Percentiles rank a stretch among this genome's conserved stretches.
phyloP scores from a whole-genome alignment of 768 basidiomycete genomes.

The Boletus pseudopeckii region DNA sequence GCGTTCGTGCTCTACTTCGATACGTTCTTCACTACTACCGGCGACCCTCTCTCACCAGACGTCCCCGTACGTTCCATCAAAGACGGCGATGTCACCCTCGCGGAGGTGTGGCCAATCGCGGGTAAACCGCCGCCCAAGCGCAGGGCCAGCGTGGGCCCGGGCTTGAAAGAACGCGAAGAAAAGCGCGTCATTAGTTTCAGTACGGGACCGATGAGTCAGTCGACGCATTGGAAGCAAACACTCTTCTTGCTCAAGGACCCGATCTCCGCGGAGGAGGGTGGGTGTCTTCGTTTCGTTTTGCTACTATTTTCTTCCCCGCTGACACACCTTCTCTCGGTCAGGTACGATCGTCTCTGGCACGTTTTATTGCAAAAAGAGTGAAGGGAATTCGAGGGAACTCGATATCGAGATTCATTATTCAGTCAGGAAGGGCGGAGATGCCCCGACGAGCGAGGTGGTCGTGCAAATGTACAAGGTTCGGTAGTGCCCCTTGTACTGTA shows the following conservation, averaged over 20 bases:
- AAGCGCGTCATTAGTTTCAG: constrained; percentile 68
- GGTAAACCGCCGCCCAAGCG: constrained; percentile 59
- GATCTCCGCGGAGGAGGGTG: constrained; percentile 72
- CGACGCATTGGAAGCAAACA: constrained; percentile 98
- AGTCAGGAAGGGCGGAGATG: constrained; percentile 41
- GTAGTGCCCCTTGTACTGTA: constrained; percentile 28
- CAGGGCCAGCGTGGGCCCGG: constrained; percentile 51
- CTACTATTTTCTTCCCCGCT: neutral
- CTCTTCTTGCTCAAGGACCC: constrained; percentile 82
- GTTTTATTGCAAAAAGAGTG: constrained; percentile 83
- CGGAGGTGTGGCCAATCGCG: constrained; percentile 78
- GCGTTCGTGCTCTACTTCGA: constrained; percentile 93
- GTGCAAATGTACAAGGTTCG: constrained; percentile 82
- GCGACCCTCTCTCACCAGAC: constrained; percentile 52
- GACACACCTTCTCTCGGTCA: constrained; percentile 24
- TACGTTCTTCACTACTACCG: constrained; percentile 74
- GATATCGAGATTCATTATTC: constrained; percentile 86
- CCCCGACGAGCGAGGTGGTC: constrained; percentile 40
- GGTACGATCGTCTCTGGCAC: constrained; percentile 72
- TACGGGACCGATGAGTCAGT: constrained; percentile 81
- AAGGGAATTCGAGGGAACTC: constrained; percentile 78
- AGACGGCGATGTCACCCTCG: constrained; percentile 58
- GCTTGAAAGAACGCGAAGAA: constrained; percentile 39
- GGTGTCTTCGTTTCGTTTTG: constrained; percentile 17
- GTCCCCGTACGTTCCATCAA: constrained; percentile 54